phyloP scores from a whole-genome alignment of 2,329 filamentous ascomycete genomes.

The Scedosporium boydii region DNA sequence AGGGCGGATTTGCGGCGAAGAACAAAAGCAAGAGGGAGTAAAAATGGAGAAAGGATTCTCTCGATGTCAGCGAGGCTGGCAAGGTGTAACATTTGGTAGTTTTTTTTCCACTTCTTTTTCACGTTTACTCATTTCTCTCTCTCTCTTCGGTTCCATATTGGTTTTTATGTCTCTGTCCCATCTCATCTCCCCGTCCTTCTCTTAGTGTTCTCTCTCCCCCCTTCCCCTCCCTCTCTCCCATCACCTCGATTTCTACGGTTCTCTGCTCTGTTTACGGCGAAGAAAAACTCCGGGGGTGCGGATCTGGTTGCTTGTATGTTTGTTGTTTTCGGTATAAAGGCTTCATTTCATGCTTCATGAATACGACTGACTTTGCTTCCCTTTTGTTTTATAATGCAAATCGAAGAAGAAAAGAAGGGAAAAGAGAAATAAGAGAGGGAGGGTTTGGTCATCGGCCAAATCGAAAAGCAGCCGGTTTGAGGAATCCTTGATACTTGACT shows the following conservation, averaged over 20 bases:
- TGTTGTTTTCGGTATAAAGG: not conserved
- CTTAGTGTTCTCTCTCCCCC: not conserved
- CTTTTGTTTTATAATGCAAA: not conserved
- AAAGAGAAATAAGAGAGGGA: not conserved
- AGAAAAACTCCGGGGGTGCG: no score
- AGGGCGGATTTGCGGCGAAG: not conserved
- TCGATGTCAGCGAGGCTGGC: not conserved
- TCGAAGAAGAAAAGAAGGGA: not conserved
- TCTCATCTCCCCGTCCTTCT: not conserved
- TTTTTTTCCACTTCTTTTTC: not conserved
- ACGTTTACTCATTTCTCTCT: slow-evolving; percentile 1
- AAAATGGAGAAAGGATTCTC: not conserved
- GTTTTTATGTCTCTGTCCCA: not conserved
- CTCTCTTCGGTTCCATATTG: not conserved
- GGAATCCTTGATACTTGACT: no score
- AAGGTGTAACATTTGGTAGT: slow-evolving; percentile 1
- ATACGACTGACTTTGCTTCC: no score
- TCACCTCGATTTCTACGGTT: not conserved
- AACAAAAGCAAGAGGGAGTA: not conserved
- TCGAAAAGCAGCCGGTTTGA: no score
- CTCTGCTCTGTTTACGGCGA: no score
- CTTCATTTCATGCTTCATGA: not conserved
- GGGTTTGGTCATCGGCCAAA: not conserved
- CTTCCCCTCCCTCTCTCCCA: not conserved
- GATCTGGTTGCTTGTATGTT: not conserved